Evolutionary conservation across 345 rosid species (phyloP).

Genomic region (Syzygium oleosum): DNA sequence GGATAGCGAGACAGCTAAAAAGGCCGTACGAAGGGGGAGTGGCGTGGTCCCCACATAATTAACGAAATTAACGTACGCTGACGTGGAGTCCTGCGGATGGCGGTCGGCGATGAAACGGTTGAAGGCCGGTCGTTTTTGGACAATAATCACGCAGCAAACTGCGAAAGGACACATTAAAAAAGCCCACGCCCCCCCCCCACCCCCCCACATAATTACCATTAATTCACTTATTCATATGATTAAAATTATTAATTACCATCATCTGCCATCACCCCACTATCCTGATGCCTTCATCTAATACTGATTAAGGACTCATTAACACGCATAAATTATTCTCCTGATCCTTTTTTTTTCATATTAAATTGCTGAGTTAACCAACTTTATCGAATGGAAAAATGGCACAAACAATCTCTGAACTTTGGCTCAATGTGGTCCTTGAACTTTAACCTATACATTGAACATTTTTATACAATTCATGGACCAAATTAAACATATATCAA

Average conservation of each 20-base stretch:
- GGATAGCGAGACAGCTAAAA: not conserved
- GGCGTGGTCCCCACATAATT: constrained; percentile 3
- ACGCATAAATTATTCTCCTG: not conserved
- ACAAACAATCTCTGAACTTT: too few species aligned
- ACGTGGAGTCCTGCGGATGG: constrained; percentile 6
- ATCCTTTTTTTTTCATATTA: not conserved
- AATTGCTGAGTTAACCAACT: not conserved
- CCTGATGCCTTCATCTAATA: not conserved
- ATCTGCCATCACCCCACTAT: not conserved
- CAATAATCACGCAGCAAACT: not conserved
- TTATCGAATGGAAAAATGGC: not conserved
- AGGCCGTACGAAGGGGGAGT: not conserved
- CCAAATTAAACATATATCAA: too few species aligned
- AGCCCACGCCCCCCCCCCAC: too few species aligned
- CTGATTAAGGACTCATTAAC: not conserved
- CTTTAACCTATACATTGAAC: too few species aligned
- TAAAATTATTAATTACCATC: not conserved
- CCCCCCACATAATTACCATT: not conserved
- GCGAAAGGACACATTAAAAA: not conserved
- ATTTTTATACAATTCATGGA: too few species aligned
- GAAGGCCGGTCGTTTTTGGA: constrained; percentile 6
- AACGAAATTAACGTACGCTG: constrained; percentile 4
- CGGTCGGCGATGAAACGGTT: not conserved
- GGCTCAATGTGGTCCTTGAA: too few species aligned
- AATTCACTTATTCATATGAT: not conserved